Evolutionary conservation across 2,329 filamentous ascomycete species (phyloP).

Genomic region (Paecilomyces variotii): DNA sequence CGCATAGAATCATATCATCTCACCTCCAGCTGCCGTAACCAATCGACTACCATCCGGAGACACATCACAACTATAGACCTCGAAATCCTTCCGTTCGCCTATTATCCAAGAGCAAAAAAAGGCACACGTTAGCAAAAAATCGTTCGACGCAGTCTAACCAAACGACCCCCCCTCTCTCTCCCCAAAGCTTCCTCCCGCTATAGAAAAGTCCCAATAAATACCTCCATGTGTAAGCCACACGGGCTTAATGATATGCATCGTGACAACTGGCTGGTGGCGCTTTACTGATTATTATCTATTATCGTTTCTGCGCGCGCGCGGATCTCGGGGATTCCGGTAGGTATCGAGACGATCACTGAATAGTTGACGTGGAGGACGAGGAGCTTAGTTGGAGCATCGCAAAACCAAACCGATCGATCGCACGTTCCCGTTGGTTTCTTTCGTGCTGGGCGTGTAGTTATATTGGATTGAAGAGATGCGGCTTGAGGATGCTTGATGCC

Average conservation of each 20-base stretch:
- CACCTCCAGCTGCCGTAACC: conserved; percentile 88
- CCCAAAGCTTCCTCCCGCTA: background rate
- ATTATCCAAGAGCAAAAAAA: conserved; percentile 11
- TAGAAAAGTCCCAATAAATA: conserved; percentile 30
- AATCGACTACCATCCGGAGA: conserved; percentile 88
- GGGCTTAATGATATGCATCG: conserved; percentile 86
- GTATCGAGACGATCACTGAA: conserved; percentile 5
- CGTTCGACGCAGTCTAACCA: no score
- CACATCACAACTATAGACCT: conserved; percentile 96
- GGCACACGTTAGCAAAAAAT: background rate
- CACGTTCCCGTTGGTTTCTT: background rate
- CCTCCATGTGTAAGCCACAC: conserved; percentile 92
- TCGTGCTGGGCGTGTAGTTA: background rate
- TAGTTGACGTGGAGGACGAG: conserved; percentile 14
- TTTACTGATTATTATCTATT: conserved; percentile 1
- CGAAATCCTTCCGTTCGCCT: conserved; percentile 96
- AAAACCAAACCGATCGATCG: conserved; percentile 9
- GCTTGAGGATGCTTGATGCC: no score
- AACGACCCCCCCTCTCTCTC: background rate
- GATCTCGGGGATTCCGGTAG: conserved; percentile 1
- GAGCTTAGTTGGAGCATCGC: conserved; percentile 20
- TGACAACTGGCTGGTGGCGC: conserved; percentile 6
- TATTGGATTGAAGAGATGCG: background rate
- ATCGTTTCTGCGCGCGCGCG: background rate
- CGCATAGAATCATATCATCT: conserved; percentile 21